Evolutionary conservation across 2,329 filamentous ascomycete genomes (phyloP).

Genomic region (Fusarium newnesense): DNA sequence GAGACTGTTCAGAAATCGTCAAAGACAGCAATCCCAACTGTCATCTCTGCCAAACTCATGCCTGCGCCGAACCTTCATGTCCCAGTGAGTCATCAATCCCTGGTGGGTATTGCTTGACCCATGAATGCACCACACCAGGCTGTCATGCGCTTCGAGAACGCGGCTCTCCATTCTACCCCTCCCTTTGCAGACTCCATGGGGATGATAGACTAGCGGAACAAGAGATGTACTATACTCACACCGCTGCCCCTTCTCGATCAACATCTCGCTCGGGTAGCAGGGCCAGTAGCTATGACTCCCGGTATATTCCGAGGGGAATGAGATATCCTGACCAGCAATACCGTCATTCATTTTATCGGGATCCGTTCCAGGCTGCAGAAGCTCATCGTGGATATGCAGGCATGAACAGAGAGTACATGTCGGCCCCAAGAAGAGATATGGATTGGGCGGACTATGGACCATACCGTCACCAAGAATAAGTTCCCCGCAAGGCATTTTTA

Average conservation of each 20-base stretch:
- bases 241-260: not conserved
- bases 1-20: not conserved
- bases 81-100: not conserved
- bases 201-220: not conserved
- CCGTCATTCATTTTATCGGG: not conserved
- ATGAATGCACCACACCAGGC: not conserved
- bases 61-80: conserved; percentile 19
- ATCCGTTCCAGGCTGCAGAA: not conserved
- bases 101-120: conserved; percentile 5
- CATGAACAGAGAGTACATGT: not conserved
- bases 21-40: not conserved
- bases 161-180: not conserved
- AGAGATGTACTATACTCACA: accelerated
- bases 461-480: not conserved
- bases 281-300: not conserved
- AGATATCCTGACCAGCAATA: accelerated
- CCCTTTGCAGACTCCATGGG: conserved; percentile 6
- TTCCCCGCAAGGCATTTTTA: not conserved
- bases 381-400: not conserved
- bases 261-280: not conserved
- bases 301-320: not conserved
- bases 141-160: not conserved
- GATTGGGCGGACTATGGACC: no score
- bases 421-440: not conserved
- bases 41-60: conserved; percentile 15